Evolutionary conservation across 495 filamentous ascomycete genomes (phyloP), one percentile per base, ranked within the genome.

Genomic region (Penicillium parvum): DNA sequence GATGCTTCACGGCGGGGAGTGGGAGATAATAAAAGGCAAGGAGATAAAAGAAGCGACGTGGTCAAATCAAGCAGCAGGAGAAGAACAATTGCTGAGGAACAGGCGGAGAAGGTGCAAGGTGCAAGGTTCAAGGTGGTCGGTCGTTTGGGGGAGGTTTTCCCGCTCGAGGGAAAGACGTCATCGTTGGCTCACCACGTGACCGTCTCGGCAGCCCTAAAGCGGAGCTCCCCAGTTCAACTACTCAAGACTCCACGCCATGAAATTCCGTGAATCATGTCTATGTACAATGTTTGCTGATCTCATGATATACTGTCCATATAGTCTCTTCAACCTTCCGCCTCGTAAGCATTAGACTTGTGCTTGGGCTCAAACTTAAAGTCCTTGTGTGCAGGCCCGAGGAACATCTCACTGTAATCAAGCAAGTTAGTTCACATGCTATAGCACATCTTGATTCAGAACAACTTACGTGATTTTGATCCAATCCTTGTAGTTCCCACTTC

Each of bases 401-500:
- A 97, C 90, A 98, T 97, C 54, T 98, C 92, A 56, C 89, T 95
- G 39, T 17, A 18, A 23, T 18, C 1, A 30, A 26, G n/a, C 28
- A 30, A 10, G 40, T 64, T 51, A 60, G 53, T 32, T 16, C 25
- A 33, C 0, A 35, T 11, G n/a, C 29, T 35, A 7, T 2, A 25
- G 4, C 1, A 25, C 12, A 18, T 7, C 7, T 2, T n/a, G 32
- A 3, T n/a, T 8, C 4, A 17, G 2, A 37, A 30, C 19, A 40
- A 68, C 83, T 63, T 77, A 94, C 89, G 86, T 92, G 57, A 98
- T 94, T 74, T 95, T 97, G 54, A 98, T 86, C 92, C 92, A 98
- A 65, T 98, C 92, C 68, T 81, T 85, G 65, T 94, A 96, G 63
- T 97, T 84, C 26, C 77, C 78, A 68, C 90, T 95, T 7, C 79